Evolutionary conservation across 495 filamentous ascomycete species (phyloP).

Genomic region (Penicillium canescens): DNA sequence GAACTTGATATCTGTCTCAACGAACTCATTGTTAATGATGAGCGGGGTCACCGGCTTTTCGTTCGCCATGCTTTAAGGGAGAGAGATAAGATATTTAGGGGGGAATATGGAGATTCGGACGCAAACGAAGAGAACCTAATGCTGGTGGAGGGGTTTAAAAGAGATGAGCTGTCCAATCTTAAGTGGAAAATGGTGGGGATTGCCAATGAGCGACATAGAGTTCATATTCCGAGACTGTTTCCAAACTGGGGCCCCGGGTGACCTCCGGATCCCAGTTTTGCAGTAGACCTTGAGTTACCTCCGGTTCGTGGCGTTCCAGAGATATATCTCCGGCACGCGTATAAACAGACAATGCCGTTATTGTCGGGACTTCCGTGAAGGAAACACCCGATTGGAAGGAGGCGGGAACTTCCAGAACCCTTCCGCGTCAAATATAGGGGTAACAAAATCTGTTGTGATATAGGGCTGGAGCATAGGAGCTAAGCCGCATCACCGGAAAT

Average conservation of each 20-base stretch:
- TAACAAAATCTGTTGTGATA: no score
- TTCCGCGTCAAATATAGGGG: constrained; percentile 1
- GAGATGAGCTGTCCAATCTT: constrained; percentile 2
- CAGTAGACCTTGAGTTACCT: background rate
- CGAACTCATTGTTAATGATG: constrained; percentile 70
- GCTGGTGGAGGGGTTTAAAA: constrained; percentile 1
- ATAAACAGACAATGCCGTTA: background rate
- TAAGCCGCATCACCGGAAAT: no score
- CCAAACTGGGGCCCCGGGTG: no score
- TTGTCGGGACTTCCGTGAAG: background rate
- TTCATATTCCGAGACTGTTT: no score
- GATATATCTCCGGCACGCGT: constrained; percentile 1
- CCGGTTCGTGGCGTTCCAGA: background rate
- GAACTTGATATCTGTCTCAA: constrained; percentile 61
- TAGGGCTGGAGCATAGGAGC: no score
- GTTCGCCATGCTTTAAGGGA: constrained; percentile 8
- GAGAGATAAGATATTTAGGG: background rate
- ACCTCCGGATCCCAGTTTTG: no score
- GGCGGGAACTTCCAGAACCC: background rate
- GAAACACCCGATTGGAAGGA: no score
- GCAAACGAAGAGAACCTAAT: background rate
- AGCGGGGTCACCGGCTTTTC: constrained; percentile 56
- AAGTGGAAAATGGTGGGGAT: background rate
- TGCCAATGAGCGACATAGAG: no score
- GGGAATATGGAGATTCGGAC: constrained; percentile 4